Base-by-base conservation (phyloP, 2,329 filamentous ascomycete genomes). In the Hirsutella thompsonii region DNA sequence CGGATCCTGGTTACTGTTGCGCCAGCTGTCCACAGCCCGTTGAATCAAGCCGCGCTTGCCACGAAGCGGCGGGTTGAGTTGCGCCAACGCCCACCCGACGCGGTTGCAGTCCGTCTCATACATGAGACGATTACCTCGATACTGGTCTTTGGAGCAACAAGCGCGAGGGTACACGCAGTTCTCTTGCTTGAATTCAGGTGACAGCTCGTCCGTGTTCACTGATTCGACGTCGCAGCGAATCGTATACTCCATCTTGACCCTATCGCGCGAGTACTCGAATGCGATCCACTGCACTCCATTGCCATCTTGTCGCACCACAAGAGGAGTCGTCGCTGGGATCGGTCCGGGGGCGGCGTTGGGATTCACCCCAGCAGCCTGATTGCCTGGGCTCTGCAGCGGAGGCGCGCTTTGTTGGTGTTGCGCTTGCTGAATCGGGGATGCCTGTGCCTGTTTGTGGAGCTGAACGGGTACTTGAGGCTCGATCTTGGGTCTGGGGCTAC, bases 41-140 rank as follows among this genome's bases (percentile, higher is more conserved):
- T 98, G 92, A 51, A 98, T 98, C 45, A 98, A 72, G 8, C 92
- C 92, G 52, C 92, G 78, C 71, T 96, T 96, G 51, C 90, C 90
- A 47, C 90, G 79, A 44, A 96, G 72, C 43, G 85, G 83, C 8
- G 88, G 81, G 60, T 98, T 98, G 41, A 98, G 68, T 56, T 96
- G 83, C 2, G 92, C 92, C 50, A 98, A 66, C 11, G 90, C 90
- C 92, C 92, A 98, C n/a, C 92, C 92, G n/a, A 98, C 92, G 1
- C 88, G 87, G 65, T 98, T 98, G 72, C 92, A 98, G 66, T 98
- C 92, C 14, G 87, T 95, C 68, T 98, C 92, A 62, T 98, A 98
- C 51, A 92, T 84, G 50, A 95, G 68, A 14, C 92, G 82, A 60
- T 98, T 98, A 46, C 92, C 92, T 45, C 89, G 83, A 69, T 98